Conservation (phyloP, 169 alveolate genomes). For the Plasmodium coatneyi region DNA sequence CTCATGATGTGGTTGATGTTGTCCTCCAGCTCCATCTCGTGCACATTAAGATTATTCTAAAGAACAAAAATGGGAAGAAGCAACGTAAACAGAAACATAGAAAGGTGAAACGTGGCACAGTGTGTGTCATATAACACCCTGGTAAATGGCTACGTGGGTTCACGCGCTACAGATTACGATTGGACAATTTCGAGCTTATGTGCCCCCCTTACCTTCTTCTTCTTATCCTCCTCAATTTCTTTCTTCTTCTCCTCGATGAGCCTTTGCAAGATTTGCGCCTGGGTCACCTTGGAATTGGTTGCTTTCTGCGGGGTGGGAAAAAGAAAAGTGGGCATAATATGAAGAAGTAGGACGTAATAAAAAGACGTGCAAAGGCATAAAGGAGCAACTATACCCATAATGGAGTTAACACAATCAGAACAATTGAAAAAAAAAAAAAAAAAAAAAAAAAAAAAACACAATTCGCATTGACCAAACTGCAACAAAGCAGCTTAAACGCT, state of each 20-base stretch:
- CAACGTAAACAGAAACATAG: neutral
- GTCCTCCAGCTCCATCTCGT: conserved; percentile 72
- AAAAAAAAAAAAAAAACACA: neutral
- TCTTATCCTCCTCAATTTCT: conserved; percentile 51
- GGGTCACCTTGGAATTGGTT: conserved; percentile 50
- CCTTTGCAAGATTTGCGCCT: conserved; percentile 49
- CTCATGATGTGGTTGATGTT: conserved; percentile 56
- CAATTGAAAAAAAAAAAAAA: neutral
- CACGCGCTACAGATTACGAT: neutral
- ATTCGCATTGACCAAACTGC: neutral
- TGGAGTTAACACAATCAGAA: neutral
- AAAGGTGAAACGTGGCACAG: neutral
- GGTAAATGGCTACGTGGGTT: neutral
- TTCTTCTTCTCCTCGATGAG: conserved; percentile 71
- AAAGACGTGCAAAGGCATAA: neutral
- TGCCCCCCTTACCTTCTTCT: conserved; percentile 31
- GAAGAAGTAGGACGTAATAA: neutral
- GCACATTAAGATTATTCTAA: conserved; percentile 34
- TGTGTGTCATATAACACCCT: neutral
- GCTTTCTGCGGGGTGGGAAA: conserved; percentile 18
- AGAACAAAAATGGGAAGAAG: conserved; percentile 19
- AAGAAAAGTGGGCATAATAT: neutral
- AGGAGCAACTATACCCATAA: neutral
- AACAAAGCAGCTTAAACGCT: neutral
- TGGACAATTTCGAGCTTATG: neutral